These are phyloP conservation scores for Firmiana major DNA, from an alignment of 345 rosid species.

Conservation along the genomic window DNA sequence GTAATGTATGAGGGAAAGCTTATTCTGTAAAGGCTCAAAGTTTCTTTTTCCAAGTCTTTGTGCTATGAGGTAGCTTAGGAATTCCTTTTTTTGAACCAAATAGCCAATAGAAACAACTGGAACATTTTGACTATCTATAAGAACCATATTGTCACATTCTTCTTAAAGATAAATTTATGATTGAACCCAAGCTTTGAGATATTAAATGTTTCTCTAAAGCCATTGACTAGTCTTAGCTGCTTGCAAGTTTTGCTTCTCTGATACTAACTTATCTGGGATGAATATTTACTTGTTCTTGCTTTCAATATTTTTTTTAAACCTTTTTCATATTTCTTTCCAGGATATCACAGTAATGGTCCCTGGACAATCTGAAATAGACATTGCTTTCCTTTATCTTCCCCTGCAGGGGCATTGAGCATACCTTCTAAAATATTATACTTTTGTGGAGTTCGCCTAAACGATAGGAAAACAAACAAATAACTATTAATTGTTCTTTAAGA, in stretches of 20 bases:
- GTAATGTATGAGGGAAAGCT: not conserved
- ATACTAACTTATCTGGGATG: not conserved
- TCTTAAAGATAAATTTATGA: not conserved
- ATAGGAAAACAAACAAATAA: too few species aligned
- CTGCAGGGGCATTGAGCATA: not conserved
- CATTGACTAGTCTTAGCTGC: not conserved
- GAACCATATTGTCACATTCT: constrained; percentile 1
- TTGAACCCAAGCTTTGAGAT: not conserved
- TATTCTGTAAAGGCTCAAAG: not conserved
- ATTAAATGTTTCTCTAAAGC: not conserved
- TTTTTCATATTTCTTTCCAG: too few species aligned
- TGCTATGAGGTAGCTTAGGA: not conserved
- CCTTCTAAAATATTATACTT: not conserved
- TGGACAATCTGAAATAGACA: not conserved
- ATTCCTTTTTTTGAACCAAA: not conserved
- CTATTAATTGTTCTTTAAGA: not conserved
- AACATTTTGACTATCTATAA: not conserved
- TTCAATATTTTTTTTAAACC: not conserved
- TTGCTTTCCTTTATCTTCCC: not conserved
- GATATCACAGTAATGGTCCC: not conserved
- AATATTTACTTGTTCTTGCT: not conserved
- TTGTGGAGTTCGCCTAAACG: not conserved
- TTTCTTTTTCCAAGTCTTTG: not conserved
- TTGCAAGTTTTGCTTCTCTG: not conserved
- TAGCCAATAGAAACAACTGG: not conserved